Conservation (phyloP, 805 yeast genomes). For the Candida bentonensis region DNA sequence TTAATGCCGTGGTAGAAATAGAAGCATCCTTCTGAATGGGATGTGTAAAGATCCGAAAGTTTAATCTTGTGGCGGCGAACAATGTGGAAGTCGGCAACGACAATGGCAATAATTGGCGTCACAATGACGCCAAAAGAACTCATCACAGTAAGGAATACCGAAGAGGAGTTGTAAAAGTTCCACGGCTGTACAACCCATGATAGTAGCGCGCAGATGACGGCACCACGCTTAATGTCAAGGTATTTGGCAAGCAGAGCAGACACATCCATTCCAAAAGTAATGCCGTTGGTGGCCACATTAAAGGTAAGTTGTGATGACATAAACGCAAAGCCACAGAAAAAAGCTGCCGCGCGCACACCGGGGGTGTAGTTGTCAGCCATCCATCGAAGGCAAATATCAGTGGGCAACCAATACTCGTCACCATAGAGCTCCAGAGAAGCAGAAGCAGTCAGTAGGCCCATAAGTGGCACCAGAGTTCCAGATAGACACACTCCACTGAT, state of each 20-base stretch:
- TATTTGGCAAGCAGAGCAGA: conserved; percentile 29
- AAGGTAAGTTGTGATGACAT: conserved; percentile 26
- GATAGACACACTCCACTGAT: conserved; percentile 22
- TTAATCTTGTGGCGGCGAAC: conserved; percentile 27
- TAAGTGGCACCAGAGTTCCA: conserved; percentile 30
- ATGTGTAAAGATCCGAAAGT: conserved; percentile 27
- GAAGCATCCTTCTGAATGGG: conserved; percentile 23
- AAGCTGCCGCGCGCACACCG: conserved; percentile 20
- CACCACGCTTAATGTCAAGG: conserved; percentile 27
- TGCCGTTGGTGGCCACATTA: conserved; percentile 27
- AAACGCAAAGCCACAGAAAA: conserved; percentile 28
- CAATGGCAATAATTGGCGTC: conserved; percentile 27
- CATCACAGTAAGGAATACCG: conserved; percentile 24
- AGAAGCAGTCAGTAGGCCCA: conserved; percentile 31
- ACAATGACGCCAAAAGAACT: conserved; percentile 26
- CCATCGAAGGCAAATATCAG: conserved; percentile 27
- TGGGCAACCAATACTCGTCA: conserved; percentile 31
- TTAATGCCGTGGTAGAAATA: conserved; percentile 32
- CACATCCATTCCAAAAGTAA: conserved; percentile 30
- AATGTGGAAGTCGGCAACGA: conserved; percentile 26
- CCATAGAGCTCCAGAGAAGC: conserved; percentile 26
- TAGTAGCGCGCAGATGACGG: conserved; percentile 16
- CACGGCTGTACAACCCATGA: conserved; percentile 25
- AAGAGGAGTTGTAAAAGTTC: conserved; percentile 25
- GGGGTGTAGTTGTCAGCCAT: conserved; percentile 20